Conservation (phyloP, 2,329 filamentous ascomycete species). For the Xylariaceae sp. region DNA sequence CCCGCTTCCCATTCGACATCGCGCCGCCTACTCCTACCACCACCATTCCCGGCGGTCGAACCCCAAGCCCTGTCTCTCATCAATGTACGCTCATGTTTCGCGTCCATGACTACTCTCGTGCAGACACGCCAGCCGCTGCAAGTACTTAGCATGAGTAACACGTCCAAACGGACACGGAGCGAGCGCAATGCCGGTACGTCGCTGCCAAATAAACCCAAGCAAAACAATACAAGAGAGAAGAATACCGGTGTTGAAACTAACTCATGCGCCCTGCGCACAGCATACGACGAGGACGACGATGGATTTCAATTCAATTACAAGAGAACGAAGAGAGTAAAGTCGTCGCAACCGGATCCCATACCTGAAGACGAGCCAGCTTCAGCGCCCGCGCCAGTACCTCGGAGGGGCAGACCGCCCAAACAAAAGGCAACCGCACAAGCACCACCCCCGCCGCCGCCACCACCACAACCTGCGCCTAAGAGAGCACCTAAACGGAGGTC, state of each 20-base stretch:
- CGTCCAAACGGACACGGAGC: constrained; percentile 59
- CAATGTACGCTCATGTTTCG: constrained; percentile 34
- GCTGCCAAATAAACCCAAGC: constrained; percentile 1
- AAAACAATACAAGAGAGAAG: constrained; percentile 5
- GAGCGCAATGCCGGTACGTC: constrained; percentile 63
- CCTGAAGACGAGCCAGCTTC: constrained; percentile 40
- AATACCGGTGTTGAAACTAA: constrained; percentile 14
- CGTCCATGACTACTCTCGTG: constrained; percentile 71
- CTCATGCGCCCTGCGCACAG: constrained; percentile 23
- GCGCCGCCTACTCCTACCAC: constrained; percentile 10
- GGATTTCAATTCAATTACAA: constrained; percentile 66
- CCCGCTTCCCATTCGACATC: constrained; percentile 12
- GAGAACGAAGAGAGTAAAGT: constrained; percentile 65
- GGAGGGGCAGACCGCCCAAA: constrained; percentile 41
- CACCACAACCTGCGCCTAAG: constrained; percentile 35
- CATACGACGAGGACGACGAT: constrained; percentile 72
- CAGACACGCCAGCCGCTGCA: constrained; percentile 62
- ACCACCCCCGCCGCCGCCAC: constrained; percentile 12
- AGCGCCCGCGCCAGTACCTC: constrained; percentile 32
- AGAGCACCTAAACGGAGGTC: constrained; percentile 37
- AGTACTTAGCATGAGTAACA: constrained; percentile 67
- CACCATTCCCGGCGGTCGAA: constrained; percentile 1
- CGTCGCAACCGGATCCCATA: constrained; percentile 45
- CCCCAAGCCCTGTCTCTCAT: constrained; percentile 7
- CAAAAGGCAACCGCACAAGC: constrained; percentile 29